Percentiles rank a stretch among this genome's conserved stretches.
These are phyloP conservation scores for Calonectria montana DNA, from an alignment of 2,329 filamentous ascomycete genomes.

Conservation along the genomic window DNA sequence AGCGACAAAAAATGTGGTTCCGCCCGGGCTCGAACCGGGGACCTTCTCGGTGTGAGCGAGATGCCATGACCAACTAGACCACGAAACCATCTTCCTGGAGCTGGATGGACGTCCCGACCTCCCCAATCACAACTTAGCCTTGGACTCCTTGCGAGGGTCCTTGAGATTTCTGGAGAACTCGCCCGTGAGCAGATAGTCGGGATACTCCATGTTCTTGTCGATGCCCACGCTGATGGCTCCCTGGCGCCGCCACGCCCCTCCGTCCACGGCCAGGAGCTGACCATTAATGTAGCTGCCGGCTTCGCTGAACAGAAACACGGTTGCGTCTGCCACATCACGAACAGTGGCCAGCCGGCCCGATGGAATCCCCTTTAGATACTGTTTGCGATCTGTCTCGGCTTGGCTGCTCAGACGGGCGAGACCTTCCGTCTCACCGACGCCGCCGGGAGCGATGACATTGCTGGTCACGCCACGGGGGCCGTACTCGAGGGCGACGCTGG, in stretches of 20 bases:
- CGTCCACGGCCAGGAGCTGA: constrained; percentile 80
- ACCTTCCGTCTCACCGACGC: constrained; percentile 87
- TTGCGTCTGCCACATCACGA: constrained; percentile 92
- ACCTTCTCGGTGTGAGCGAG: constrained; percentile 28
- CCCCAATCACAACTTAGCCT: constrained; percentile 53
- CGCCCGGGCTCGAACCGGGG: constrained; percentile 27
- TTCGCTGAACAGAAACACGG: constrained; percentile 88
- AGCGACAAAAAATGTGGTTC: constrained; percentile 15
- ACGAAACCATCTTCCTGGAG: constrained; percentile 6
- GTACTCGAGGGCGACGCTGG: constrained; percentile 86
- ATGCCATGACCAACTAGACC: constrained; percentile 26
- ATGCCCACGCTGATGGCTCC: constrained; percentile 59
- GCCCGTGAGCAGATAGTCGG: constrained; percentile 57
- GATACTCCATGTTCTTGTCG: constrained; percentile 62
- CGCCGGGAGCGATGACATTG: constrained; percentile 90
- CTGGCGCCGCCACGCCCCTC: constrained; percentile 67
- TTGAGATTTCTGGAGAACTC: constrained; percentile 49
- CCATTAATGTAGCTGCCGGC: constrained; percentile 89
- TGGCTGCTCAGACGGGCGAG: constrained; percentile 70
- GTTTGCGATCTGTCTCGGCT: constrained; percentile 45
- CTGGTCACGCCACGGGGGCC: constrained; percentile 87
- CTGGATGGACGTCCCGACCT: neutral
- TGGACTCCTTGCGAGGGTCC: constrained; percentile 47
- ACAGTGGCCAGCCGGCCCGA: constrained; percentile 81
- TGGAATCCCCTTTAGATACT: constrained; percentile 67